These are phyloP conservation scores for Ophiostoma australiae DNA, from an alignment of 2,329 filamentous ascomycete genomes.

Conservation along the genomic window DNA sequence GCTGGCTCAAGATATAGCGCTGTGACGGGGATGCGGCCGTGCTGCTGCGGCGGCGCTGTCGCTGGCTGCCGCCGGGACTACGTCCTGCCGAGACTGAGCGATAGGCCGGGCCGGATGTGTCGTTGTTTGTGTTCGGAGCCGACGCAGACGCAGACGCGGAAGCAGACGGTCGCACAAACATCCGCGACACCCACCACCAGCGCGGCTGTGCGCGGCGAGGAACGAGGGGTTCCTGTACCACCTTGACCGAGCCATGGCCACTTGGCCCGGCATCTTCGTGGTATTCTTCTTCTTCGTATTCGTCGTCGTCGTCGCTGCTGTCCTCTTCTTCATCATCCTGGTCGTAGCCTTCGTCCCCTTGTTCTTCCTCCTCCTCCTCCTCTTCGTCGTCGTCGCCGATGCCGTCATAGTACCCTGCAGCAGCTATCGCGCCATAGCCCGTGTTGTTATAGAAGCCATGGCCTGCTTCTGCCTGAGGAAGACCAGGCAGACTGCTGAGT, in stretches of 20 bases:
- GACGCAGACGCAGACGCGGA: neutral
- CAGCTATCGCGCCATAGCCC: conserved; percentile 22
- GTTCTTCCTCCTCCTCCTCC: conserved; percentile 17
- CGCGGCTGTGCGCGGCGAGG: conserved; percentile 13
- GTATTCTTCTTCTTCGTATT: conserved; percentile 8
- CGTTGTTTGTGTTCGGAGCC: neutral
- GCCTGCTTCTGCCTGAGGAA: neutral
- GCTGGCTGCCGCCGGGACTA: conserved; percentile 1
- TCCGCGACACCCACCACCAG: conserved; percentile 15
- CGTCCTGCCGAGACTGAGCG: conserved; percentile 13
- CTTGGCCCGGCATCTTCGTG: conserved; percentile 15
- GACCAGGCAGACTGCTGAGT: neutral
- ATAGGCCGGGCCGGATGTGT: conserved; percentile 8
- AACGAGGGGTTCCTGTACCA: neutral
- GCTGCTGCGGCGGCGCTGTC: conserved; percentile 13
- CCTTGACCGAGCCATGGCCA: neutral
- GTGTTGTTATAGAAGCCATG: conserved; percentile 23
- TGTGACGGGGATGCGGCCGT: conserved; percentile 14
- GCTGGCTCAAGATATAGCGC: conserved; percentile 19
- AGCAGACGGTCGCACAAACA: conserved; percentile 1
- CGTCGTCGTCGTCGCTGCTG: conserved; percentile 11
- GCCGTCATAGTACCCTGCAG: conserved; percentile 21
- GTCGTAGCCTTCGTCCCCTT: neutral
- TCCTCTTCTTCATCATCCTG: conserved; percentile 14
- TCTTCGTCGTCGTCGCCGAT: conserved; percentile 22